Conservation (phyloP, 164 flowering plant species). For the Dillenia turbinata region DNA sequence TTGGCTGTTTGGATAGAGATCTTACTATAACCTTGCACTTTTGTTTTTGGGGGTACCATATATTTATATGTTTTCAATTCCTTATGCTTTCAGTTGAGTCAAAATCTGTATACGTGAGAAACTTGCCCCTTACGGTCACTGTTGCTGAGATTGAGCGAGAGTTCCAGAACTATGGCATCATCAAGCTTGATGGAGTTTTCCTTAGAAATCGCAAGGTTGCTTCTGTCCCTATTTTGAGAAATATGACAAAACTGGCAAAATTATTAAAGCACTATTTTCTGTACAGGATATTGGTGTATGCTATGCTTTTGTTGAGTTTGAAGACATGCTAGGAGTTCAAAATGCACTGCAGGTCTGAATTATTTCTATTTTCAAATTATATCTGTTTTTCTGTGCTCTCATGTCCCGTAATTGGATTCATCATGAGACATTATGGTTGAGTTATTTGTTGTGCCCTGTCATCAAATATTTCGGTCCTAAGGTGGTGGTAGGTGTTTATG, state of each 20-base stretch:
- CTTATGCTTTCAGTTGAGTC: slow-evolving; percentile 25
- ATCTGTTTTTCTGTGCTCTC: too few species aligned
- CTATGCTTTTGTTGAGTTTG: slow-evolving; percentile 97
- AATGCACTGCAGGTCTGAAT: slow-evolving; percentile 75
- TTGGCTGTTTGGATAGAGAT: too few species aligned
- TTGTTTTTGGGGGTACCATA: background rate
- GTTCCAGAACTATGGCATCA: slow-evolving; percentile 44
- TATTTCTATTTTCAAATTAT: background rate
- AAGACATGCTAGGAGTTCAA: slow-evolving; percentile 63
- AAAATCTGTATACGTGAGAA: slow-evolving; percentile 54
- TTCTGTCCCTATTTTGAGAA: background rate
- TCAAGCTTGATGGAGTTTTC: slow-evolving; percentile 74
- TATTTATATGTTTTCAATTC: background rate
- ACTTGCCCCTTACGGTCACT: slow-evolving; percentile 39
- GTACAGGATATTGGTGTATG: slow-evolving; percentile 76
- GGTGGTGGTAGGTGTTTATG: too few species aligned
- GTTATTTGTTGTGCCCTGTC: too few species aligned
- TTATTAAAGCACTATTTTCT: background rate
- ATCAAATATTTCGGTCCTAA: too few species aligned
- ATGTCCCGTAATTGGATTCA: too few species aligned
- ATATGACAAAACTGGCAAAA: too few species aligned
- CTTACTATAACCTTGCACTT: too few species aligned
- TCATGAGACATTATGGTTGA: too few species aligned
- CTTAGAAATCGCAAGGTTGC: slow-evolving; percentile 75
- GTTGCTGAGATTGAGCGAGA: slow-evolving; percentile 42